Percentiles rank a stretch among this genome's conserved stretches.
Conservation (phyloP, 2,329 filamentous ascomycete species). For the Mycogone perniciosa region DNA sequence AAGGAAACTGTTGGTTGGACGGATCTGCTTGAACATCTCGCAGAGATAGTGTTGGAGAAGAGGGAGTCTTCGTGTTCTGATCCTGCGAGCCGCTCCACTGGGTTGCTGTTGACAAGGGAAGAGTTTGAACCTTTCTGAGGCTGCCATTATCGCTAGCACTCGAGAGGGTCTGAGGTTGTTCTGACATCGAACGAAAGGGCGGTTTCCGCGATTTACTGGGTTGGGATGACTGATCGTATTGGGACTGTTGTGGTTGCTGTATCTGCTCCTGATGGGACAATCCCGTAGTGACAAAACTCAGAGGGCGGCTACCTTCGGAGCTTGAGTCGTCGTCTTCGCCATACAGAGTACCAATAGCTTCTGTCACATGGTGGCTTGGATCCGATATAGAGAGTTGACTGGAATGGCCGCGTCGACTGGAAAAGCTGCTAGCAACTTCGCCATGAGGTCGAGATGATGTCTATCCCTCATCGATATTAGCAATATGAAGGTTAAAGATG, state of each 20-base stretch:
- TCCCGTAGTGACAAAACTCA: constrained; percentile 61
- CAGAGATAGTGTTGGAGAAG: constrained; percentile 48
- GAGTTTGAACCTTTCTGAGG: constrained; percentile 39
- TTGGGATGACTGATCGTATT: constrained; percentile 16
- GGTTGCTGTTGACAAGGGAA: constrained; percentile 33
- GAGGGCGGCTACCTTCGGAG: constrained; percentile 51
- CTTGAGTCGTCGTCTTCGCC: constrained; percentile 65
- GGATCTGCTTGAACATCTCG: constrained; percentile 55
- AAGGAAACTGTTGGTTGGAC: constrained; percentile 61
- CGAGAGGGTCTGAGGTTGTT: constrained; percentile 18
- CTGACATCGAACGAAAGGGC: constrained; percentile 41
- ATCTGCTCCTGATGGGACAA: constrained; percentile 49
- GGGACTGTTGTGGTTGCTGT: constrained; percentile 24
- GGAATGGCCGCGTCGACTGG: constrained; percentile 52
- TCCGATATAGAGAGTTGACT: constrained; percentile 68
- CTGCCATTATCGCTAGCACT: constrained; percentile 24
- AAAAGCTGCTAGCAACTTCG: constrained; percentile 51
- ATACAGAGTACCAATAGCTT: constrained; percentile 88
- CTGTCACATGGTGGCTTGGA: constrained; percentile 88
- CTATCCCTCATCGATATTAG: constrained; percentile 29
- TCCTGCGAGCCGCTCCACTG: constrained; percentile 39
- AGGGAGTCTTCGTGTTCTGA: constrained; percentile 34
- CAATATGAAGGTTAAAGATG: constrained; percentile 5
- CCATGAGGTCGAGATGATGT: constrained; percentile 52
- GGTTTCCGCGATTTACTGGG: constrained; percentile 34